Base-by-base conservation (phyloP, 225 moss, liverwort and hornwort species). In the Bryoerythrophyllum caledonicum region DNA sequence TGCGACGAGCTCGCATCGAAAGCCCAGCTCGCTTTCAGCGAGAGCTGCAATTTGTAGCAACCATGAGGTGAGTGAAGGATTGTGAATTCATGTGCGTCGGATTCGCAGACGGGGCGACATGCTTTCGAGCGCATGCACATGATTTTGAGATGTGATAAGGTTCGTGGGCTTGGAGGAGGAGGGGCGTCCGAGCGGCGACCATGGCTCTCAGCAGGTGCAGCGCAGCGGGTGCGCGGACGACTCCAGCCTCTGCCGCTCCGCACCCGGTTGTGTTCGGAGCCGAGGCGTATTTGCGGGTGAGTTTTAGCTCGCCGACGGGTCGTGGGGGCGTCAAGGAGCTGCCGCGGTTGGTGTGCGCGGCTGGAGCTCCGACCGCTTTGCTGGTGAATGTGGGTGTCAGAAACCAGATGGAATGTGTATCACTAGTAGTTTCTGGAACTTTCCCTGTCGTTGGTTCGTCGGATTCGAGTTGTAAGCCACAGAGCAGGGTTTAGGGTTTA, bases 161-260 rank as follows among this genome's bases (percentile, higher is more conserved):
- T 67, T 67, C 27, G 32, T 54, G 54, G 60, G 46, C 35, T 60
- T 1, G 60, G 51, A 41, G 37, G 59, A 46, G 65, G 53, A 54
- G n/a, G n/a, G n/a, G 58, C 13, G 20, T 38, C 35, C 53, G 9
- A 8, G 27, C 38, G 10, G 46, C 30, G 48, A 34, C 34, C 68
- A 80, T 83, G 79, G 25, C 63, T 72, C 44, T 76, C 32, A n/a
- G 17, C 46, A 48, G 38, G 28, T 55, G 70, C 65, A 51, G 65
- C 65, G 41, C 2, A 23, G 25, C 27, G 19, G 51, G 43, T 65
- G 65, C 26, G n/a, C 55, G 48, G 48, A 55, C 35, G 11, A 24
- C 25, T 37, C 38, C 10, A 46, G 37, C 48, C 10, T 56, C 44
- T 35, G n/a, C 44, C 28, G 0, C 14, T 28, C 23, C 55, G 49